Conservation (phyloP, 306 rosid species). For the Erythrophleum fordii region DNA sequence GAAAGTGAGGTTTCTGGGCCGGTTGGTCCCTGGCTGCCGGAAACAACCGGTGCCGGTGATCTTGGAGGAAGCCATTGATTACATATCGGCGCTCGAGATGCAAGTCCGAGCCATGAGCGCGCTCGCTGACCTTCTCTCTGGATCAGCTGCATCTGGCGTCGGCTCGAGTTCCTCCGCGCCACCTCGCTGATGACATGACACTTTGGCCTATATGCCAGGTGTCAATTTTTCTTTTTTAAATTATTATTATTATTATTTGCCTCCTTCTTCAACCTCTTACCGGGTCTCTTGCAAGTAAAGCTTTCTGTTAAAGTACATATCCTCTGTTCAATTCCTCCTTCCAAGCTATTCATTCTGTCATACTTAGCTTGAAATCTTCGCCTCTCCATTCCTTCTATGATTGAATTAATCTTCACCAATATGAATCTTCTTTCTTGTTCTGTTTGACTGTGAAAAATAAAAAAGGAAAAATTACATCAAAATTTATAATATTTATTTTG, state of each 20-base stretch:
- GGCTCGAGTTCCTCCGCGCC: constrained; percentile 52
- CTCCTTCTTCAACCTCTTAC: constrained; percentile 1
- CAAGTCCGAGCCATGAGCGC: constrained; percentile 90
- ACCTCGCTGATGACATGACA: constrained; percentile 50
- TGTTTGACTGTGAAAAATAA: not conserved
- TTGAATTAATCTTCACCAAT: not conserved
- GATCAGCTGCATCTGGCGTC: constrained; percentile 38
- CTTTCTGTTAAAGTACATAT: constrained; percentile 54
- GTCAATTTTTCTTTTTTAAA: constrained; percentile 1
- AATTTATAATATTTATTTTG: too few species aligned
- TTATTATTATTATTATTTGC: not conserved
- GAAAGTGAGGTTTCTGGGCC: constrained; percentile 73
- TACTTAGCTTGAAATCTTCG: not conserved
- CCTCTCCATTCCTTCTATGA: not conserved
- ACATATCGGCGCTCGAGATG: constrained; percentile 94
- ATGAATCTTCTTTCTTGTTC: not conserved
- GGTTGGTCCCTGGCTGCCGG: constrained; percentile 95
- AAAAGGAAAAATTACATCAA: too few species aligned
- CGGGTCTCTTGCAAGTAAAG: constrained; percentile 39
- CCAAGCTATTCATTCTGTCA: not conserved
- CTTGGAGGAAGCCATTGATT: constrained; percentile 84
- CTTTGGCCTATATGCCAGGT: constrained; percentile 39
- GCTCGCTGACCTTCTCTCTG: constrained; percentile 66
- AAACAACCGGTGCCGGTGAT: constrained; percentile 85
- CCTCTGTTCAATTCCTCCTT: not conserved